A percentile compares a stretch with the other conserved stretches of the same genome.
Conservation (phyloP, 2,329 filamentous ascomycete species). For the Hymenotorrendiella dingleyae region DNA sequence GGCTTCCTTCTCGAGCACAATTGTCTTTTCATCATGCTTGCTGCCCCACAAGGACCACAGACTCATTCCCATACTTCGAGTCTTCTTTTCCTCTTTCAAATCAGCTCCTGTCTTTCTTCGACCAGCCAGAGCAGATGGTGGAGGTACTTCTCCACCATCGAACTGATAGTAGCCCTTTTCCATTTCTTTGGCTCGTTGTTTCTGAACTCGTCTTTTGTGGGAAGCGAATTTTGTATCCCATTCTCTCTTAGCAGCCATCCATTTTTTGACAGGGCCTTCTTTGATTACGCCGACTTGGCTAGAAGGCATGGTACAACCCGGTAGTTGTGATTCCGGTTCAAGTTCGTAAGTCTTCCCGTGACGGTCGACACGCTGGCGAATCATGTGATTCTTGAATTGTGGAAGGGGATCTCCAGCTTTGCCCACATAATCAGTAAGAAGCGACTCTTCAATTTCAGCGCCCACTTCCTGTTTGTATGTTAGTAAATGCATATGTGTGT, state of each 20-base stretch:
- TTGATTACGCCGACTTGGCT: slow-evolving; percentile 74
- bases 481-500: neutral
- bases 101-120: slow-evolving; percentile 48
- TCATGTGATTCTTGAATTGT: slow-evolving; percentile 78
- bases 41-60: slow-evolving; percentile 87
- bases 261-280: slow-evolving; percentile 71
- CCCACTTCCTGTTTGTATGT: slow-evolving; percentile 4
- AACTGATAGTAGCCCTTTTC: slow-evolving; percentile 65
- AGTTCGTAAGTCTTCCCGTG: slow-evolving; percentile 71
- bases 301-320: slow-evolving; percentile 55
- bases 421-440: slow-evolving; percentile 50
- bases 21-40: slow-evolving; percentile 75
- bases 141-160: slow-evolving; percentile 67
- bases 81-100: slow-evolving; percentile 46
- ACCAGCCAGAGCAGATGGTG: slow-evolving; percentile 76
- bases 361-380: slow-evolving; percentile 77
- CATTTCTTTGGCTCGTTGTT: slow-evolving; percentile 67
- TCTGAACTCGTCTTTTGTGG: slow-evolving; percentile 66
- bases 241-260: slow-evolving; percentile 66
- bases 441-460: slow-evolving; percentile 8
- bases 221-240: slow-evolving; percentile 70
- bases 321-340: slow-evolving; percentile 55
- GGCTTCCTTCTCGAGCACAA: slow-evolving; percentile 52
- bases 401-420: slow-evolving; percentile 81
- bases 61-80: slow-evolving; percentile 67